Percentiles rank a stretch among this genome's conserved stretches.
Evolutionary conservation across 805 yeast species (phyloP).

Genomic region (Saccharomycopsis amapae): DNA sequence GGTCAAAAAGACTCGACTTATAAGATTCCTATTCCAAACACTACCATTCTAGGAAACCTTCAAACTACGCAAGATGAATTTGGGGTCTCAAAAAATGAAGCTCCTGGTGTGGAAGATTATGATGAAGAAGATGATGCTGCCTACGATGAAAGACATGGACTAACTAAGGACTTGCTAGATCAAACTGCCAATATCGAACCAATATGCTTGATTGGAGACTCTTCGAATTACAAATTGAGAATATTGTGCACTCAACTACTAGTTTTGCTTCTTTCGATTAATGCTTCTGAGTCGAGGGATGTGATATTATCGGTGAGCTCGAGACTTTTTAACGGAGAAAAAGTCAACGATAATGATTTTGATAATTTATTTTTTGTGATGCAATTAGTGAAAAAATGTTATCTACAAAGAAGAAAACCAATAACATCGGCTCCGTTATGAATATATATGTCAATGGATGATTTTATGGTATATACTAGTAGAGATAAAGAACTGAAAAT

Average conservation of each 20-base stretch:
- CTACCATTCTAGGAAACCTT: slow-evolving; percentile 12
- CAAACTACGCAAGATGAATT: slow-evolving; percentile 18
- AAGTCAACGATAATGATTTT: slow-evolving; percentile 35
- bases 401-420: slow-evolving; percentile 23
- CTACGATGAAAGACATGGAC: slow-evolving; percentile 22
- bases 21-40: slow-evolving; percentile 28
- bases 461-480: too few relatives aligned
- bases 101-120: neutral
- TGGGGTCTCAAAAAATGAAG: slow-evolving; percentile 3
- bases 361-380: slow-evolving; percentile 39
- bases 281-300: slow-evolving; percentile 18
- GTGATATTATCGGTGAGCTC: slow-evolving; percentile 40
- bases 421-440: too few relatives aligned
- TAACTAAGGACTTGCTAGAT: slow-evolving; percentile 26
- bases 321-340: slow-evolving; percentile 30
- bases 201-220: slow-evolving; percentile 39
- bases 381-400: slow-evolving; percentile 26
- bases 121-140: slow-evolving; percentile 20
- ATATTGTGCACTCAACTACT: slow-evolving; percentile 42
- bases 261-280: slow-evolving; percentile 16
- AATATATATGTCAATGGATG: too few relatives aligned
- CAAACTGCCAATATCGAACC: slow-evolving; percentile 36
- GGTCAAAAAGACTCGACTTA: slow-evolving; percentile 47
- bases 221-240: slow-evolving; percentile 39
- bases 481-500: too few relatives aligned